phyloP scores from a whole-genome alignment of 768 basidiomycete genomes.

The Mycena galericulata region DNA sequence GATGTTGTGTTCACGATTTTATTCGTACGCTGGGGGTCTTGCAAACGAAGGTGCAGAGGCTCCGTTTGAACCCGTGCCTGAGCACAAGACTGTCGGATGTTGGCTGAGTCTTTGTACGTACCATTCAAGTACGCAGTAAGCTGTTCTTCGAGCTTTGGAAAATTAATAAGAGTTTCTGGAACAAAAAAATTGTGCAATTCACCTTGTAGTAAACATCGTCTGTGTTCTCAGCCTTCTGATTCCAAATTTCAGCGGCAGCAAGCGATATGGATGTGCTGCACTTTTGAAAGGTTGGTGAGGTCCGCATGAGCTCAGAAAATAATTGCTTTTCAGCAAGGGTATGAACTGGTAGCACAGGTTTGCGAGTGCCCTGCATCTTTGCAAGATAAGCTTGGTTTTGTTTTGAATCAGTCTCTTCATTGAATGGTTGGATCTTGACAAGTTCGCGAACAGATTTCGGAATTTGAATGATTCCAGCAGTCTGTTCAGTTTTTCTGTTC shows the following conservation, averaged over 20 bases:
- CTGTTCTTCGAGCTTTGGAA: conserved; percentile 16
- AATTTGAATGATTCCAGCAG: conserved; percentile 18
- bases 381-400: conserved; percentile 23
- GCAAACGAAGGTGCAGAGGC: neutral
- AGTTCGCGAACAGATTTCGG: conserved; percentile 13
- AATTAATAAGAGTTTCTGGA: neutral
- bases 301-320: conserved; percentile 40
- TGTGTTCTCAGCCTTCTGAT: neutral
- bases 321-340: conserved; percentile 36
- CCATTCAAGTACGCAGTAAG: conserved; percentile 21
- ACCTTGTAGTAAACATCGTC: conserved; percentile 18
- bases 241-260: conserved; percentile 1
- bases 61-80: conserved; percentile 4
- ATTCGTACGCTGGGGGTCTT: conserved; percentile 10
- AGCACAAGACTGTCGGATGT: conserved; percentile 13
- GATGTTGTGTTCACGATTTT: conserved; percentile 10
- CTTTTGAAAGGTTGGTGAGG: neutral
- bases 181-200: neutral
- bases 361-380: conserved; percentile 40
- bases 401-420: conserved; percentile 1
- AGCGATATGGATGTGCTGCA: conserved; percentile 5
- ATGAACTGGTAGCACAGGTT: conserved; percentile 41
- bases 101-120: conserved; percentile 9
- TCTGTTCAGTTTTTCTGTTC: conserved; percentile 13
- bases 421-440: conserved; percentile 17